Evolutionary conservation across 2,329 filamentous ascomycete genomes (phyloP).

Genomic region (Penicillium sp.): DNA sequence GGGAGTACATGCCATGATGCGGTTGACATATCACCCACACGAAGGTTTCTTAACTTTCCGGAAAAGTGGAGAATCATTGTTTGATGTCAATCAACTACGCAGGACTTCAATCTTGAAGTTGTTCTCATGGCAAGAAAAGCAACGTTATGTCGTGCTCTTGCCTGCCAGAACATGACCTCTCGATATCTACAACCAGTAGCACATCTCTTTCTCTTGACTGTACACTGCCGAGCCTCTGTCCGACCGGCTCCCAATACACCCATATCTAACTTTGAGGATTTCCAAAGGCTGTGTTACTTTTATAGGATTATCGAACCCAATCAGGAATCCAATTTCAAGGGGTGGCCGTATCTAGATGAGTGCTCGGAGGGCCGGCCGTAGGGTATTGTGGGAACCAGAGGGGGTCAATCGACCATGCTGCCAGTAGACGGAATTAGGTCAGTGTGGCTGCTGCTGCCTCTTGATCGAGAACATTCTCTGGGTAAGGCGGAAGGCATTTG

Average conservation of each 20-base stretch:
- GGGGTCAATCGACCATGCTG: constrained; percentile 2
- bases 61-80: constrained; percentile 11
- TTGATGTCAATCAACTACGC: not conserved
- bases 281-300: not conserved
- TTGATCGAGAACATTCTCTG: not conserved
- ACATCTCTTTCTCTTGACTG: constrained; percentile 5
- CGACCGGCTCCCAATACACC: constrained; percentile 3
- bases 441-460: not conserved
- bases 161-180: constrained; percentile 9
- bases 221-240: constrained; percentile 6
- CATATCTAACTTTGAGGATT: not conserved
- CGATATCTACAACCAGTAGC: not conserved
- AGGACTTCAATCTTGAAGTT: not conserved
- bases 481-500: not conserved
- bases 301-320: not conserved
- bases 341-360: not conserved
- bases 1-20: not conserved
- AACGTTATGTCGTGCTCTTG: constrained; percentile 13
- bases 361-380: constrained; percentile 12
- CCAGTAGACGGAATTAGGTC: not conserved
- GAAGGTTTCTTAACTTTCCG: constrained; percentile 10
- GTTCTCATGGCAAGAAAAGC: not conserved
- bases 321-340: not conserved
- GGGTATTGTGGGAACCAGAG: not conserved
- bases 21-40: constrained; percentile 8